Base-by-base conservation (phyloP, 2,329 filamentous ascomycete genomes). In the Orbilia oligospora region DNA sequence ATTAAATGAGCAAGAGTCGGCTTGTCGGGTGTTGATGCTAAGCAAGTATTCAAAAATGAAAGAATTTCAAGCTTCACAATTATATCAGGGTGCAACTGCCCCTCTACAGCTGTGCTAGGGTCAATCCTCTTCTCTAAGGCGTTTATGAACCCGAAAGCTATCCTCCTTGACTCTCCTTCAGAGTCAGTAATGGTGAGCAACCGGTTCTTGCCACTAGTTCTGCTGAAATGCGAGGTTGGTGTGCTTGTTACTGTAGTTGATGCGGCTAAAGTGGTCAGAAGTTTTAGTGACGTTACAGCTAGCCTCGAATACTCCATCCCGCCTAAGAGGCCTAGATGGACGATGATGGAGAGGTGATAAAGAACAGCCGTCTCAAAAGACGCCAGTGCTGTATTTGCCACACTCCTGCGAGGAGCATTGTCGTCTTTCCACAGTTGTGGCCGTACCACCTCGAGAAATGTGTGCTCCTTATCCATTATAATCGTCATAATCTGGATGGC, bases 321-420 rank as follows among this genome's bases (percentile, higher is more conserved):
- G 81, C 94, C 95, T 83, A 96, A 97, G 36, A 93, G 89, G 33
- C 94, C 94, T 24, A 99, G 86, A 81, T 96, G 91, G 2, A 94
- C 91, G 48, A 98, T 89, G 5, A 97, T 86, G 49, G 89, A 87
- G 30, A 99, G 86, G 81, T 96, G 91, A 73, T 91, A 93, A 46
- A 97, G 87, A 20, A 99, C 87, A 6, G 93, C 94, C 82, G 99
- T 97, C 83, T 98, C 95, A 82, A 99, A 95, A 0, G 92, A 94
- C n/a, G 92, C 88, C 81, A 95, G 92, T 0, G 93, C 90, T 5
- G 91, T 89, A 81, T 92, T 93, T 0, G 91, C 88, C 22, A 96
- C 91, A 3, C 89, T 87, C 8, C 87, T 85, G 30, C 88, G 87
- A 64, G 89, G 88, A 58, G 88, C 86, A 30, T 87, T 88, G 20